Evolutionary conservation across 225 moss, liverwort and hornwort species (phyloP).

Genomic region (Polytrichum commune): DNA sequence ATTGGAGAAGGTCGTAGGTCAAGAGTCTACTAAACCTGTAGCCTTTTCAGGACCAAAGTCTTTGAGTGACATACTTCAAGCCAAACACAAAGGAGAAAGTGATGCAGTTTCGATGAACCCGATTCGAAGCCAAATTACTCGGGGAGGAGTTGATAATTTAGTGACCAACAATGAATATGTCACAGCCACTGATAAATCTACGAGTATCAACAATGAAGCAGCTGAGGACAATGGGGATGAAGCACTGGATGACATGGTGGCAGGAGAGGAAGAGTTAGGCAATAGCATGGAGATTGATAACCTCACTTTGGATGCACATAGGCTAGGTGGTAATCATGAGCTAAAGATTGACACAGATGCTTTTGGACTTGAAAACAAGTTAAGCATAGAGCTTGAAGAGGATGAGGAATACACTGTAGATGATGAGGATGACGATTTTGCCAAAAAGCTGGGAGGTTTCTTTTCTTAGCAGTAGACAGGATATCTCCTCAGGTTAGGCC

Average conservation of each 20-base stretch:
- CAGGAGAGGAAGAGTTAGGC: background rate
- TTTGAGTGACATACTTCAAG: conserved; percentile 48
- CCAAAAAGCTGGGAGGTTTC: conserved; percentile 54
- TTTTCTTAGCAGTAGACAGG: conserved; percentile 32
- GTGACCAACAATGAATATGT: background rate
- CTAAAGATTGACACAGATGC: background rate
- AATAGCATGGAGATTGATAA: conserved; percentile 13
- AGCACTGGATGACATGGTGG: background rate
- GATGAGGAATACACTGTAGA: conserved; percentile 41
- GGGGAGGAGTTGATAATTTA: background rate
- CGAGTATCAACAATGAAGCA: background rate
- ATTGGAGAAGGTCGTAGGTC: conserved; percentile 33
- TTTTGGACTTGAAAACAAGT: conserved; percentile 19
- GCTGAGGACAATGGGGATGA: background rate
- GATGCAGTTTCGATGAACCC: conserved; percentile 24
- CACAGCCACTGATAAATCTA: background rate
- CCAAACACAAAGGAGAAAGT: conserved; percentile 41
- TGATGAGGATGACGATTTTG: conserved; percentile 68
- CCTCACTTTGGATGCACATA: background rate
- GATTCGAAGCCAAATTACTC: conserved; percentile 12
- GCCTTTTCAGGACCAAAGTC: conserved; percentile 61
- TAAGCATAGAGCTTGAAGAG: conserved; percentile 25
- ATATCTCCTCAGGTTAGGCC: background rate
- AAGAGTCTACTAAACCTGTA: conserved; percentile 31
- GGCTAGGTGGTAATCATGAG: background rate